A percentile compares a stretch with the other conserved stretches of the same genome.
These are phyloP conservation scores for Fraxinus cuspidata DNA, from an alignment of 257 asterid species.

Conservation along the genomic window DNA sequence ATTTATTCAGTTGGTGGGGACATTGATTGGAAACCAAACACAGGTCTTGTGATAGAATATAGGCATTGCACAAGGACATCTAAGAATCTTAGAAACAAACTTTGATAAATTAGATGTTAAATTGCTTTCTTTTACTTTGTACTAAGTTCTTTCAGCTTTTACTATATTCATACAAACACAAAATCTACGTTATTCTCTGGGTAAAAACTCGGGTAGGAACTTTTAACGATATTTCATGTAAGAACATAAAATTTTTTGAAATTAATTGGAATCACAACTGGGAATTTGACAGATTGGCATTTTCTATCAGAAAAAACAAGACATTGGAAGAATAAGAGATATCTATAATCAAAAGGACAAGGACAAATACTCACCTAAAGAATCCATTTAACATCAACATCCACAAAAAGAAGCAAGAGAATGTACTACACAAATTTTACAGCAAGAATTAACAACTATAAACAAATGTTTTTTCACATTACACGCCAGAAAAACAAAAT, in stretches of 20 bases:
- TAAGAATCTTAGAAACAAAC: conserved; percentile 32
- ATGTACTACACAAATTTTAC: conserved; percentile 30
- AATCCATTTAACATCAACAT: conserved; percentile 32
- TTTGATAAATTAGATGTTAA: not conserved
- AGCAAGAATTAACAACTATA: conserved; percentile 32
- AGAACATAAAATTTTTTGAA: not conserved
- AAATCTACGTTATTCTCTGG: not conserved
- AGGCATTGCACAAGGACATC: conserved; percentile 28
- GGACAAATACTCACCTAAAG: not conserved
- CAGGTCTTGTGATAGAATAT: conserved; percentile 31
- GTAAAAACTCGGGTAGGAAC: not conserved
- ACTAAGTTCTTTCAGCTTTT: not conserved
- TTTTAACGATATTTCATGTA: not conserved
- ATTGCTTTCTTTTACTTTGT: not conserved
- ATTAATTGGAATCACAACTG: conserved; percentile 24
- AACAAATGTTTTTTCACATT: conserved; percentile 5
- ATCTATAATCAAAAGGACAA: not conserved
- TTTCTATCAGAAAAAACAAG: conserved; percentile 1
- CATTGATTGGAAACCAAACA: conserved; percentile 49
- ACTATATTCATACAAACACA: not conserved
- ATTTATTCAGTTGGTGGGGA: conserved; percentile 53
- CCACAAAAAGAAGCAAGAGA: conserved; percentile 35
- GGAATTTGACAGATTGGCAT: conserved; percentile 30
- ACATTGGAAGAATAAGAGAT: not conserved
- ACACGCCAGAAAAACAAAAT: conserved; percentile 16